phyloP scores from a whole-genome alignment of 108 stramenopile species.

The Skeletonema costatum region DNA sequence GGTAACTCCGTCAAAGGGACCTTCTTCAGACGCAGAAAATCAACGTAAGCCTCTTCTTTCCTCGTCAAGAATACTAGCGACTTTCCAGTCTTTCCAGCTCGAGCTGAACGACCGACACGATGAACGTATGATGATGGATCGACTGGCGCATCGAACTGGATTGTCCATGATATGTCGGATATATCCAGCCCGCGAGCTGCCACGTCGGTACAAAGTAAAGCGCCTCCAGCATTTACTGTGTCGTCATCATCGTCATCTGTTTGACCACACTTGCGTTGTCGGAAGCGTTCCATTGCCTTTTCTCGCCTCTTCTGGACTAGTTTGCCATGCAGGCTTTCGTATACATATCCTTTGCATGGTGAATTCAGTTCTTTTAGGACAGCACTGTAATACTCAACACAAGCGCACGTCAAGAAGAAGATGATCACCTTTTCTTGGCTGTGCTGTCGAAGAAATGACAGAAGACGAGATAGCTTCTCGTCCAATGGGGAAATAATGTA shows the following conservation, averaged over 20 bases:
- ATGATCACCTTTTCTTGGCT: slow-evolving; percentile 89
- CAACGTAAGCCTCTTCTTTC: slow-evolving; percentile 95
- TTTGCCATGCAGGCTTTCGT: slow-evolving; percentile 93
- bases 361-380: slow-evolving; percentile 59
- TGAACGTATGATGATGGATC: slow-evolving; percentile 97
- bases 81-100: slow-evolving; percentile 90
- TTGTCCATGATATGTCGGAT: slow-evolving; percentile 93
- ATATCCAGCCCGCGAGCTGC: slow-evolving; percentile 98
- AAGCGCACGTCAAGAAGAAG: slow-evolving; percentile 97
- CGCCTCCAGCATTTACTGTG: slow-evolving; percentile 56
- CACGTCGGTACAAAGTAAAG: slow-evolving; percentile 96
- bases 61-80: slow-evolving; percentile 88
- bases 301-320: slow-evolving; percentile 94
- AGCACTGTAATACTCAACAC: slow-evolving; percentile 92
- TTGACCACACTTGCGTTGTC: slow-evolving; percentile 32
- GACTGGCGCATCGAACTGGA: slow-evolving; percentile 96
- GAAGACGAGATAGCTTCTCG: slow-evolving; percentile 83
- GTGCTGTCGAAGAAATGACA: slow-evolving; percentile 80
- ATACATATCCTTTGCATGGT: slow-evolving; percentile 45
- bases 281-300: slow-evolving; percentile 87
- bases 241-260: background rate
- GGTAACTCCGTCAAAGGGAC: slow-evolving; percentile 78
- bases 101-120: slow-evolving; percentile 95
- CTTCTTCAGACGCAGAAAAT: slow-evolving; percentile 83
- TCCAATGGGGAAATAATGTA: slow-evolving; percentile 82